These are phyloP conservation scores for Fusarium nygamai DNA, from an alignment of 2,329 filamentous ascomycete genomes.

Conservation along the genomic window DNA sequence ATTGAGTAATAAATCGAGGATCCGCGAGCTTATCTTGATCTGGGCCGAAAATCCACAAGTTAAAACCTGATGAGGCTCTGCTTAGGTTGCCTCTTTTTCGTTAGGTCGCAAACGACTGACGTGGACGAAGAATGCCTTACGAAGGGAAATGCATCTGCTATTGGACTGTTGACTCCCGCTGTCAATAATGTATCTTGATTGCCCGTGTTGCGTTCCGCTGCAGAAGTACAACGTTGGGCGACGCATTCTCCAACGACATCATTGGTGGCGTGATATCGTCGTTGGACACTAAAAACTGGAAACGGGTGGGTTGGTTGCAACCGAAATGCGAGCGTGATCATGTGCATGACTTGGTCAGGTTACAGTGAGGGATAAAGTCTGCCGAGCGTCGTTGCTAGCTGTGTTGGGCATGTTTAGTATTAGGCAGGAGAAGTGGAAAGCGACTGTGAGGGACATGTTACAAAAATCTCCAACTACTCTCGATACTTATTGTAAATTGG, in stretches of 20 bases:
- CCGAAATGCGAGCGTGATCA: neutral
- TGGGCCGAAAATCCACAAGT: neutral
- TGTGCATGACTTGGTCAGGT: neutral
- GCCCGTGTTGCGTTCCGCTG: neutral
- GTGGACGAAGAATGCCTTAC: slow-evolving; percentile 15
- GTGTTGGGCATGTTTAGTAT: no score
- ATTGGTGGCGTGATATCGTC: neutral
- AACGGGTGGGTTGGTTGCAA: neutral
- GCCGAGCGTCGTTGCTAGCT: no score
- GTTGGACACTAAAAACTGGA: neutral
- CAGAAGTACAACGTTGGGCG: neutral
- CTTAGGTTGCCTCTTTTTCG: neutral
- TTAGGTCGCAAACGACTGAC: slow-evolving; percentile 11
- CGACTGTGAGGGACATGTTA: no score
- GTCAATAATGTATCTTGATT: neutral
- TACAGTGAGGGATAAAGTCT: neutral
- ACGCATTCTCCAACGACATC: neutral
- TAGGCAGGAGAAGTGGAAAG: no score
- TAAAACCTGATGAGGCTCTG: slow-evolving; percentile 14
- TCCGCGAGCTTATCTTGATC: neutral
- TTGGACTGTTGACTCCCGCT: neutral
- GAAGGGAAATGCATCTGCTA: neutral
- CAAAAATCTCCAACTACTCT: no score
- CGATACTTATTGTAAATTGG: no score
- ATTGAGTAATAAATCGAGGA: neutral